These are phyloP conservation scores for Clathrus columnatus DNA, from an alignment of 768 basidiomycete species.

Conservation along the genomic window DNA sequence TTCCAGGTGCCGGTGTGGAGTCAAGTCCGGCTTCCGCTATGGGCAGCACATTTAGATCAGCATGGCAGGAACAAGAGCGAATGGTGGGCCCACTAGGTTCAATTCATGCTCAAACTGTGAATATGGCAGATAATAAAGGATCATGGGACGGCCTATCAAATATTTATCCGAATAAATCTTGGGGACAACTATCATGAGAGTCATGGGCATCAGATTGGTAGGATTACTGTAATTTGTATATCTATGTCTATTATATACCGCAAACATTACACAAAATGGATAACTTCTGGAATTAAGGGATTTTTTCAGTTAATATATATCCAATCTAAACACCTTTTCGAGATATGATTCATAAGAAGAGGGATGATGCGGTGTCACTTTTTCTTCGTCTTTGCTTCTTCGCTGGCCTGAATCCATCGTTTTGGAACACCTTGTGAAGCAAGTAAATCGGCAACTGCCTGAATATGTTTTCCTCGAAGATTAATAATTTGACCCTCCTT, in stretches of 20 bases:
- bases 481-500: slow-evolving; percentile 63
- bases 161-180: background rate
- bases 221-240: background rate
- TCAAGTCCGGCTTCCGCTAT: background rate
- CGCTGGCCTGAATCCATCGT: slow-evolving; percentile 62
- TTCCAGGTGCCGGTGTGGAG: background rate
- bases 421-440: slow-evolving; percentile 66
- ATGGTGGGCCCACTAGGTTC: background rate
- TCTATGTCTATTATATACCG: background rate
- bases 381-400: slow-evolving; percentile 21
- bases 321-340: background rate
- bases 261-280: no score
- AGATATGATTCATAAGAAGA: no score
- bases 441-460: slow-evolving; percentile 58
- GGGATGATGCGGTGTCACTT: background rate
- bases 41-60: background rate
- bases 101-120: background rate
- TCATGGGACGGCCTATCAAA: background rate
- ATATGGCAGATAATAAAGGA: background rate
- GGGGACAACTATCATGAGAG: background rate
- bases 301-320: background rate
- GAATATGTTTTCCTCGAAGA: slow-evolving; percentile 78
- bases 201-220: background rate
- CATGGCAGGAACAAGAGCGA: background rate
- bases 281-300: no score